Percentiles rank a stretch among this genome's conserved stretches.
Evolutionary conservation across 208 protist genomes (phyloP).

Genomic region (Perkinsela sp.): DNA sequence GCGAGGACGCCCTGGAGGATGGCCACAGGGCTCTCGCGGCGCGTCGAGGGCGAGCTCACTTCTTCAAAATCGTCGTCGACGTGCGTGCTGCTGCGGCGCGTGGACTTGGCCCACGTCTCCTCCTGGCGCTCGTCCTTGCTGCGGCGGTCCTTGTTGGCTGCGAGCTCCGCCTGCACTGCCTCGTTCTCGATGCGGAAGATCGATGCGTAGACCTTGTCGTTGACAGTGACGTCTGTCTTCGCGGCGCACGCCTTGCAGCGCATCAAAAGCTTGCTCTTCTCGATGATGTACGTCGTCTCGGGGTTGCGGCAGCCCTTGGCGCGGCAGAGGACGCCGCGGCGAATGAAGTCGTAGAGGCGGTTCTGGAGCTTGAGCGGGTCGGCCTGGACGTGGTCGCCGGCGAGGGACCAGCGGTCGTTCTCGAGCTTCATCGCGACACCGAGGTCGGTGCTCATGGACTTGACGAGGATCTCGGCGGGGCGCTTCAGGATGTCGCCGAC

Average conservation of each 20-base stretch:
- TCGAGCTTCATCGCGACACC: conserved; percentile 39
- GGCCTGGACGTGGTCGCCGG: neutral
- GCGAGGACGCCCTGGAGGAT: neutral
- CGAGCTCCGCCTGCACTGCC: conserved; percentile 13
- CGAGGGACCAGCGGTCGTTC: conserved; percentile 9
- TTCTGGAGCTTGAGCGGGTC: conserved; percentile 20
- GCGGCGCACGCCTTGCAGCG: conserved; percentile 5
- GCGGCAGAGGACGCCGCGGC: conserved; percentile 37
- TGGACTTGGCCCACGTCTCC: conserved; percentile 21
- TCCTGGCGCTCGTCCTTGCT: conserved; percentile 29
- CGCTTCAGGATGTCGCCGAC: conserved; percentile 53
- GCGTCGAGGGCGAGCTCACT: conserved; percentile 3
- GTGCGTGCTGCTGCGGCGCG: conserved; percentile 15
- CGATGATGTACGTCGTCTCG: conserved; percentile 15
- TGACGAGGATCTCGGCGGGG: conserved; percentile 53
- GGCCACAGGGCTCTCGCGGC: conserved; percentile 7
- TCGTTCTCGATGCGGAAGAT: conserved; percentile 32
- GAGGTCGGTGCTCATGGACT: conserved; percentile 53
- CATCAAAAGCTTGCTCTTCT: conserved; percentile 6
- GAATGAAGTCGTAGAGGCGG: conserved; percentile 49
- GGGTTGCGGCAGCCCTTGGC: conserved; percentile 46
- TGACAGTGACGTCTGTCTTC: conserved; percentile 13
- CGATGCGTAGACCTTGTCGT: conserved; percentile 21
- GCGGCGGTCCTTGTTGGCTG: conserved; percentile 15
- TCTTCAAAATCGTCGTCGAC: conserved; percentile 8